Evolutionary conservation across 2,329 filamentous ascomycete species (phyloP), one percentile per base, ranked within the genome.

Genomic region (Phialophora tarda): DNA sequence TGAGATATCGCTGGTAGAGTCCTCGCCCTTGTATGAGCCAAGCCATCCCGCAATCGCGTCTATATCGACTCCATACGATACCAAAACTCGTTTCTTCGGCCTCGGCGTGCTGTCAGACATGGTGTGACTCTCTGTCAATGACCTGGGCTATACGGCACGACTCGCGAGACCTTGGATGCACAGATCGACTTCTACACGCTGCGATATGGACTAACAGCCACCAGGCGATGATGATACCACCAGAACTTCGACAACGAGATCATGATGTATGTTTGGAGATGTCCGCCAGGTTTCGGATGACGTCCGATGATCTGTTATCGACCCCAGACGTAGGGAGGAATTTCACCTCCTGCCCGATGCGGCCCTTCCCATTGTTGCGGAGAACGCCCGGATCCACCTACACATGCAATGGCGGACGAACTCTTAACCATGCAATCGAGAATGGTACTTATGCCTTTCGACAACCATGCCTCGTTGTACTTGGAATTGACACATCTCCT

Each of bases 31-130:
- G 72, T 93, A 92, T 0, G 86, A 90, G 0, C 90, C 90, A 0
- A 92, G 81, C 90, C 90, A 92, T 10, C 90, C 89, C 1, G 89
- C 86, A 1, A 92, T 88, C 12, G 89, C 89, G 69, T 92, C 89
- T 28, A 92, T 88, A 67, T 92, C 89, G 26, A 92, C 87, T 2
- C 88, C 88, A 72, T 91, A 91, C 70, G 85, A 79, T 47, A 84
- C 81, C 51, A 86, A 81, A 58, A 86, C 81, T 64, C 83, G 78
- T 71, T 85, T 85, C 75, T 79, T 80, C 34, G 69, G 71, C 73
- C 62, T 66, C 5, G 51, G 23, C 4, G 30, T 47, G 32, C 55
- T 34, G 14, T 28, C 38, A 17, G 59, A 41, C 59, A 62, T 62
- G 23, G 21, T 48, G 59, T 4, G 24, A 38, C 14, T 38, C 17